Conservation (phyloP, 1,284 basidiomycete genomes). For the Cutaneotrichosporon cavernicola region DNA sequence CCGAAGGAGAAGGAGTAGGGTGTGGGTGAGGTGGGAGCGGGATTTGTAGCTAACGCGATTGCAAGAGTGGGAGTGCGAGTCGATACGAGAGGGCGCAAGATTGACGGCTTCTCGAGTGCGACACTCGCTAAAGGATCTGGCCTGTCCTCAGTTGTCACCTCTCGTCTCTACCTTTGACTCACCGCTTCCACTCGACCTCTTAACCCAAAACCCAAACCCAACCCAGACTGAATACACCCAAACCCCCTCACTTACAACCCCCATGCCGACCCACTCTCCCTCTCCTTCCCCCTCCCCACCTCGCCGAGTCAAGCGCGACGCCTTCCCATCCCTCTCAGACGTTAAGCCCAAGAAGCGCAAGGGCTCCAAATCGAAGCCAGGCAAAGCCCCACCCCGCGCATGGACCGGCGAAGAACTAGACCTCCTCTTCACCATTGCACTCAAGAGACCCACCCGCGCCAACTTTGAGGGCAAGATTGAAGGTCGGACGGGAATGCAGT, state of each 20-base stretch:
- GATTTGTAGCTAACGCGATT: neutral
- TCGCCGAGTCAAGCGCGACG: neutral
- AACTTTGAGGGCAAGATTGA: conserved; percentile 19
- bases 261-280: neutral
- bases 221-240: neutral
- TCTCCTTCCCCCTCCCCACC: neutral
- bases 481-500: conserved; percentile 16
- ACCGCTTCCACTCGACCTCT: neutral
- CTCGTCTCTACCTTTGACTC: neutral
- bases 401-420: conserved; percentile 19
- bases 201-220: neutral
- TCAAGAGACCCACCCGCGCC: neutral
- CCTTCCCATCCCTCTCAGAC: neutral
- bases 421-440: conserved; percentile 10
- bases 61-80: neutral
- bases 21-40: neutral
- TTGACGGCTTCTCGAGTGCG: neutral
- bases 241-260: neutral
- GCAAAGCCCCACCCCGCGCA: conserved; percentile 1
- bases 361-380: neutral
- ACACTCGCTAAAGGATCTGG: neutral
- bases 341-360: neutral
- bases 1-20: neutral
- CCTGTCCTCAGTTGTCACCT: neutral
- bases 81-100: neutral